Conservation (phyloP, 768 basidiomycete genomes). For the Boletus pseudopeckii region DNA sequence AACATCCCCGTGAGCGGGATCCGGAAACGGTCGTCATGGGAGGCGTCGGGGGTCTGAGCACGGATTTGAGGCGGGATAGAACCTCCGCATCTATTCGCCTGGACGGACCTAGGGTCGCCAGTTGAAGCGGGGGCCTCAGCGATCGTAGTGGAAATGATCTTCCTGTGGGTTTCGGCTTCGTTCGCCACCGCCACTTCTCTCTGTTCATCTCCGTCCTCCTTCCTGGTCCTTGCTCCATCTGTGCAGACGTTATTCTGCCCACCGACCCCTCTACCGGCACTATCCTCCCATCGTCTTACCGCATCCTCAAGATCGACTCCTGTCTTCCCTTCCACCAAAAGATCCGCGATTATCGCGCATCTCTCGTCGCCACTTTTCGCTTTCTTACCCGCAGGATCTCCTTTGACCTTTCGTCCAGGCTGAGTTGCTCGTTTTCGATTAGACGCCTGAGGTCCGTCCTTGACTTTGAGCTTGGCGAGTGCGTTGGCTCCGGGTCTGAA, state of each 20-base stretch:
- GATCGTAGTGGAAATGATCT: constrained; percentile 1
- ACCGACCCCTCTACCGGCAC: constrained; percentile 2
- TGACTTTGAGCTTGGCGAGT: constrained; percentile 37
- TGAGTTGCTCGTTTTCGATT: constrained; percentile 32
- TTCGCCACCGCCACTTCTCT: constrained; percentile 16
- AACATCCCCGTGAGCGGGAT: constrained; percentile 62
- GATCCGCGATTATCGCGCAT: constrained; percentile 61
- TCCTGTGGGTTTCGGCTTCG: constrained; percentile 8
- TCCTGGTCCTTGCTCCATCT: neutral
- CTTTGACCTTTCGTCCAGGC: constrained; percentile 26
- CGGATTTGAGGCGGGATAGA: constrained; percentile 14
- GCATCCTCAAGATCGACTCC: constrained; percentile 61
- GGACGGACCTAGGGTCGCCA: neutral
- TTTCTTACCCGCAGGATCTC: constrained; percentile 30
- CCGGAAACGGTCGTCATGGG: constrained; percentile 33
- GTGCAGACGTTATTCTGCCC: constrained; percentile 5
- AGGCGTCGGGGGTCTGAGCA: constrained; percentile 29
- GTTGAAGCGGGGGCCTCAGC: neutral
- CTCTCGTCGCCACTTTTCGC: constrained; percentile 45
- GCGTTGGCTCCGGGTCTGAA: constrained; percentile 64
- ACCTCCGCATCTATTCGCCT: constrained; percentile 2
- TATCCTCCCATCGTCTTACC: constrained; percentile 47
- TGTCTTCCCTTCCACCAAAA: constrained; percentile 64
- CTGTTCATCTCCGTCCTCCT: constrained; percentile 26
- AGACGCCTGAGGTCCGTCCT: constrained; percentile 36